Conservation (phyloP, 257 asterid species). For the Knoxia roxburghii region DNA sequence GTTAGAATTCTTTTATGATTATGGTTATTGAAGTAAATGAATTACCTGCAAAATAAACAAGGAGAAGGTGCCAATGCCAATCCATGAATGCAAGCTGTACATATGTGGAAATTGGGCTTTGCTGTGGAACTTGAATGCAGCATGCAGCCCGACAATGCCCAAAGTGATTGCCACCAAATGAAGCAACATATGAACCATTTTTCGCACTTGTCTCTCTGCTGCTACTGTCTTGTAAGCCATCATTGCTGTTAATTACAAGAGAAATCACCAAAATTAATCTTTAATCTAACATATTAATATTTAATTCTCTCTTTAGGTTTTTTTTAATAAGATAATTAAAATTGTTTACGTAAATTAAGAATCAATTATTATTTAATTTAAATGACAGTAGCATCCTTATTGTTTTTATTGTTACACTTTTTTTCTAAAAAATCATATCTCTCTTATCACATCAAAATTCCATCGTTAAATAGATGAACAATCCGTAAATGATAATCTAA, state of each 20-base stretch:
- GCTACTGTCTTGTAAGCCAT: constrained; percentile 73
- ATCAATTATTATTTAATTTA: too few relatives aligned
- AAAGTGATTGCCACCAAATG: constrained; percentile 27
- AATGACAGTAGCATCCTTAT: too few relatives aligned
- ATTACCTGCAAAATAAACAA: constrained; percentile 67
- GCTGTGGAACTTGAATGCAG: constrained; percentile 64
- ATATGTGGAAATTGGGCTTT: constrained; percentile 28
- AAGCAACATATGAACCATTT: constrained; percentile 34
- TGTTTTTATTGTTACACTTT: too few relatives aligned
- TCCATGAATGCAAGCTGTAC: constrained; percentile 78
- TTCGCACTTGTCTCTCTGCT: constrained; percentile 40
- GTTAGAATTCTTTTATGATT: too few relatives aligned
- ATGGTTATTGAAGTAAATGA: too few relatives aligned
- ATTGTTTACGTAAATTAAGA: too few relatives aligned
- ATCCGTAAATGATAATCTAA: too few relatives aligned
- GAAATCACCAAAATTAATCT: neutral
- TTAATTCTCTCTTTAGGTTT: too few relatives aligned
- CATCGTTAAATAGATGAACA: too few relatives aligned
- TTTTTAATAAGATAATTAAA: too few relatives aligned
- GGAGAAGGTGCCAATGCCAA: constrained; percentile 64
- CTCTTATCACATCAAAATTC: too few relatives aligned
- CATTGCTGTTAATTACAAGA: constrained; percentile 30
- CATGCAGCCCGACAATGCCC: constrained; percentile 45
- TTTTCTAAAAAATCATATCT: too few relatives aligned
- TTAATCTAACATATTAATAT: neutral